Conservation (phyloP, 768 basidiomycete genomes). For the Multifurca ochricompacta region DNA sequence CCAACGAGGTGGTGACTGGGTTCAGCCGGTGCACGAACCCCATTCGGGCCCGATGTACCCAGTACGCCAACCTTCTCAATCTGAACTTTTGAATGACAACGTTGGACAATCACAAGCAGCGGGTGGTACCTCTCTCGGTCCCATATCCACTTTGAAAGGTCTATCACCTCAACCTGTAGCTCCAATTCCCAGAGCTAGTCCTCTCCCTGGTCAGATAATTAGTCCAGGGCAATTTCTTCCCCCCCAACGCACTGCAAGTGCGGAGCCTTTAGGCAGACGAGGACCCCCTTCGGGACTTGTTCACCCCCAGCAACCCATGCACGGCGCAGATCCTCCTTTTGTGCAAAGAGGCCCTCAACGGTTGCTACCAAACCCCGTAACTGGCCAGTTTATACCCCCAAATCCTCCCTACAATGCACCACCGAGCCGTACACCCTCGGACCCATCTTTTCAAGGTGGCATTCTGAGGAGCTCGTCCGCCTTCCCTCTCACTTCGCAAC, state of each 20-base stretch:
- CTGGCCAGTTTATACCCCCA: conserved; percentile 1
- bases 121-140: not conserved
- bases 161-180: not conserved
- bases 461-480: conserved; percentile 50
- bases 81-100: conserved; percentile 2
- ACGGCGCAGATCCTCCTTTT: not conserved
- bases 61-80: conserved; percentile 25
- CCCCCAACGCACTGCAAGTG: conserved; percentile 12
- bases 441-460: conserved; percentile 26
- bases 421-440: conserved; percentile 23
- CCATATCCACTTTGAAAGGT: not conserved
- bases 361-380: not conserved
- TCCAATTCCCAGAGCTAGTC: not conserved
- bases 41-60: conserved; percentile 18
- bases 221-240: conserved; percentile 22
- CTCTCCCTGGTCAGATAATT: conserved; percentile 5
- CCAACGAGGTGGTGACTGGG: conserved; percentile 23
- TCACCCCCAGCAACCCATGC: conserved; percentile 2
- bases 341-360: not conserved
- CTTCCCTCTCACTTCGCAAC: conserved; percentile 49
- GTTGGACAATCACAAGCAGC: not conserved
- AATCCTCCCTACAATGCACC: not conserved
- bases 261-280: conserved; percentile 8
- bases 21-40: conserved; percentile 22
- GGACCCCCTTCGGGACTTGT: conserved; percentile 1